Evolutionary conservation across 2,329 filamentous ascomycete genomes (phyloP).

Genomic region (Juglanconis oblonga): DNA sequence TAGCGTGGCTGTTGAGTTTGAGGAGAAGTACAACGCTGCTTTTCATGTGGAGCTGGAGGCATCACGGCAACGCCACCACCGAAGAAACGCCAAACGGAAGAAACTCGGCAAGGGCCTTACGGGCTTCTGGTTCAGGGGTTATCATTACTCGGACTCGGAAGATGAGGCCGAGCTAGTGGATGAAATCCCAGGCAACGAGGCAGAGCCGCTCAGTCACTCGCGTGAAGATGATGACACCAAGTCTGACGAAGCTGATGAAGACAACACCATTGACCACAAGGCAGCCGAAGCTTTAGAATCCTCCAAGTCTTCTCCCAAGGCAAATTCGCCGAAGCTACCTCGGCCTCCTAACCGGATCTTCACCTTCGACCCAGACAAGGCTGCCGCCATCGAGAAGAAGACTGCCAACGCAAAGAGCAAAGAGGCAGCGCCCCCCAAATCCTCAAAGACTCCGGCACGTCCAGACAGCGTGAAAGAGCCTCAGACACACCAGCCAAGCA

Average conservation of each 20-base stretch:
- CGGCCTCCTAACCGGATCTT: conserved; percentile 4
- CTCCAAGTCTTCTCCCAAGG: neutral
- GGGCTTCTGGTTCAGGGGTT: conserved; percentile 28
- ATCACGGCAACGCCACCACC: conserved; percentile 36
- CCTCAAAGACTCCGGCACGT: neutral
- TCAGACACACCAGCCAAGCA: neutral
- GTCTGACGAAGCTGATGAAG: conserved; percentile 12
- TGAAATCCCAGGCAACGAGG: neutral
- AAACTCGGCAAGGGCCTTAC: conserved; percentile 33
- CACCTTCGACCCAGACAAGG: conserved; percentile 39
- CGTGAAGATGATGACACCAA: neutral
- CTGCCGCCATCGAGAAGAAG: conserved; percentile 28
- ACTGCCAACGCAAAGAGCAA: conserved; percentile 6
- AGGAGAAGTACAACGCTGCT: conserved; percentile 35
- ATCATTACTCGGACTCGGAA: conserved; percentile 8
- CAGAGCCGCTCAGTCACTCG: neutral
- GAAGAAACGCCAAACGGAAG: conserved; percentile 42
- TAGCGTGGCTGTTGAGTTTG: conserved; percentile 34
- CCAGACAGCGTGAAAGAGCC: neutral
- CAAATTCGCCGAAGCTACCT: neutral
- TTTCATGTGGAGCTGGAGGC: conserved; percentile 22
- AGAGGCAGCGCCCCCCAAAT: neutral
- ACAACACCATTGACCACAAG: conserved; percentile 6
- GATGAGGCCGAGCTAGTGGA: neutral
- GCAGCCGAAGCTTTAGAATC: neutral